Evolutionary conservation across 2,329 filamentous ascomycete genomes (phyloP), one percentile per base, ranked within the genome.

Genomic region (Beauveria varroae): DNA sequence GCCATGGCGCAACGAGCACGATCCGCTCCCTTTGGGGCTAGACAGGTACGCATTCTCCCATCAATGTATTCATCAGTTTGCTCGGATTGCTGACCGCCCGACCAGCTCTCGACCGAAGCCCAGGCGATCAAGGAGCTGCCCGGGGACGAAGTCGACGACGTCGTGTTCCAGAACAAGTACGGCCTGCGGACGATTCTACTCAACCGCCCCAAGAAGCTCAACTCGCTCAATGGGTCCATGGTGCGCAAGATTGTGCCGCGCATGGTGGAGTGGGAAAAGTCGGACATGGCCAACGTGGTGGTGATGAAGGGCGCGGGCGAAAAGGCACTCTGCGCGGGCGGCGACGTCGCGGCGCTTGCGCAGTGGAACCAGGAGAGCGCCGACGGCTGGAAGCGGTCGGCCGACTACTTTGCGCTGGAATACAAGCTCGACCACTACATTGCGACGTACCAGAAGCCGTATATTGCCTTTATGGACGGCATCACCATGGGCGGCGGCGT

Each of bases 401-500:
- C 84, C 53, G 86, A 93, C 57, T 99, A 96, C 81, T 99, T 99
- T 73, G 91, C 79, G 14, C 86, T 95, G 62, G 96, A 99, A 86
- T 99, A 98, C 81, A 88, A 91, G 78, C 86, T 99, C 65, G 90
- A 99, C 73, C 95, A 99, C 76, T 81, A 93, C 68, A 96, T 99
- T 72, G 90, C 95, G 24, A 97, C 93, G 43, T 97, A 96, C 78
- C 73, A 80, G 64, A 99, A 97, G 79, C 95, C 95, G 0, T 96
- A 95, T 71, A 86, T 99, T 57, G 90, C 95, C 37, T 89, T 98
- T 71, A 96, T 99, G 88, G 95, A 99, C 71, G 95, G 95, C 63
- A 90, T 96, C 74, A 99, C 96, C 57, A 99, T 99, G 95, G 95
- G 95, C 61, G 95, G 95, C 61, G 95, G 95, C 66, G 95, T 98